Conservation (phyloP, 2,329 filamentous ascomycete genomes). For the Elsinoe perseae region DNA sequence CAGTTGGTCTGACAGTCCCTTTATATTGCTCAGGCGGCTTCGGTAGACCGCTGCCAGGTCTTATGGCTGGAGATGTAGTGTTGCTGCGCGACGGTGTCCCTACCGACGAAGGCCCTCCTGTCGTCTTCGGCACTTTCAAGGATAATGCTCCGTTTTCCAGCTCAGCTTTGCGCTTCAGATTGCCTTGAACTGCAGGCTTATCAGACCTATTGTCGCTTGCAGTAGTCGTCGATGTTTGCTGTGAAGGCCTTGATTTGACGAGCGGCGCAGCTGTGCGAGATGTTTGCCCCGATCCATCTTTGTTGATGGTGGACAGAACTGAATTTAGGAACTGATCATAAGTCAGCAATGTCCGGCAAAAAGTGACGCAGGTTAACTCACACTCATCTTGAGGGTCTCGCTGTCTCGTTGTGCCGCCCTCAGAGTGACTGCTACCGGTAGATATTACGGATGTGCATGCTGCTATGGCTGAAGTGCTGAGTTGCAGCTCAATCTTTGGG, state of each 20-base stretch:
- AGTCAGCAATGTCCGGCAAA: not conserved
- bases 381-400: slow-evolving; percentile 19
- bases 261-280: slow-evolving; percentile 18
- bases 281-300: slow-evolving; percentile 24
- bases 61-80: slow-evolving; percentile 19
- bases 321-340: slow-evolving; percentile 43
- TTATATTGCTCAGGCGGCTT: slow-evolving; percentile 17
- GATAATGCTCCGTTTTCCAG: slow-evolving; percentile 29
- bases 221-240: slow-evolving; percentile 19
- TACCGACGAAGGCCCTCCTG: slow-evolving; percentile 21
- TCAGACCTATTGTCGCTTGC: not conserved
- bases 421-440: not conserved
- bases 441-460: not conserved
- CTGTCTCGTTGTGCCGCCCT: not conserved
- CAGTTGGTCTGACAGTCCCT: slow-evolving; percentile 17
- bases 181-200: slow-evolving; percentile 24
- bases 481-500: not conserved
- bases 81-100: slow-evolving; percentile 20
- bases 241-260: slow-evolving; percentile 18
- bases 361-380: slow-evolving; percentile 10
- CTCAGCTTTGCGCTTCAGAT: slow-evolving; percentile 31
- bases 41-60: slow-evolving; percentile 14
- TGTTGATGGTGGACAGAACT: slow-evolving; percentile 44
- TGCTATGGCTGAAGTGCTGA: not conserved
- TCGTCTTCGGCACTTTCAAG: slow-evolving; percentile 28